A percentile compares a stretch with the other conserved stretches of the same genome.
phyloP scores from a whole-genome alignment of 208 protist genomes.

The Trypanosoma rangeli region DNA sequence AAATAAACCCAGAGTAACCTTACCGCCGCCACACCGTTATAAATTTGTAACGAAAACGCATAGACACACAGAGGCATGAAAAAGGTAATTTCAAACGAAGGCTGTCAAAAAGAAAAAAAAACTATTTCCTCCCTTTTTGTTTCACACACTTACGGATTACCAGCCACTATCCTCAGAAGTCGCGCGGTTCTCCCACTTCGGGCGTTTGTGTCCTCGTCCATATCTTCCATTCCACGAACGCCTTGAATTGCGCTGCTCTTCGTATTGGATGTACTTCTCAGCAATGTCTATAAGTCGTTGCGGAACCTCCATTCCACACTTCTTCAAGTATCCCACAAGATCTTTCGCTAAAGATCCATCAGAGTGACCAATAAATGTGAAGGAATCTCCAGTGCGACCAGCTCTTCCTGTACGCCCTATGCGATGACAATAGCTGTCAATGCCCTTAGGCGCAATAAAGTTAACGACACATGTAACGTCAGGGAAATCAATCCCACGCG shows the following conservation, averaged over 20 bases:
- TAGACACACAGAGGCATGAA: slow-evolving; percentile 13
- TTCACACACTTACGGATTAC: slow-evolving; percentile 6
- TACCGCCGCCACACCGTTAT: neutral
- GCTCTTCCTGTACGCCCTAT: slow-evolving; percentile 94
- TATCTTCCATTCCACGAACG: slow-evolving; percentile 14
- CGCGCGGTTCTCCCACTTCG: neutral
- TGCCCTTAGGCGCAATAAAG: slow-evolving; percentile 88
- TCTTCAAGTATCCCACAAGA: slow-evolving; percentile 69
- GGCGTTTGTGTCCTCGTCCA: slow-evolving; percentile 13
- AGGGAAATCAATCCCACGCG: slow-evolving; percentile 93
- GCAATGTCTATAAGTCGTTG: slow-evolving; percentile 48
- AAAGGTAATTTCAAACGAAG: neutral
- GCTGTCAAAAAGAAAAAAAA: slow-evolving; percentile 11
- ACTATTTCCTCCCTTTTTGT: neutral
- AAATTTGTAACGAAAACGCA: slow-evolving; percentile 5
- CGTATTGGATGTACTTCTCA: slow-evolving; percentile 26
- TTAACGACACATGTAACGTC: slow-evolving; percentile 95
- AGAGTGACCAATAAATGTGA: slow-evolving; percentile 76
- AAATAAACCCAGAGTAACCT: slow-evolving; percentile 8
- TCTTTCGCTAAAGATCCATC: slow-evolving; percentile 60
- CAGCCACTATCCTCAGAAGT: slow-evolving; percentile 15
- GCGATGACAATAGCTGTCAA: slow-evolving; percentile 96
- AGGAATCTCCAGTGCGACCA: slow-evolving; percentile 76
- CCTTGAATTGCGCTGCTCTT: slow-evolving; percentile 16
- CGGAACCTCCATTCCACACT: slow-evolving; percentile 63